Percentiles rank a stretch among this genome's conserved stretches.
Evolutionary conservation across 2,329 filamentous ascomycete species (phyloP).

Genomic region (Diplodia scrobiculata): DNA sequence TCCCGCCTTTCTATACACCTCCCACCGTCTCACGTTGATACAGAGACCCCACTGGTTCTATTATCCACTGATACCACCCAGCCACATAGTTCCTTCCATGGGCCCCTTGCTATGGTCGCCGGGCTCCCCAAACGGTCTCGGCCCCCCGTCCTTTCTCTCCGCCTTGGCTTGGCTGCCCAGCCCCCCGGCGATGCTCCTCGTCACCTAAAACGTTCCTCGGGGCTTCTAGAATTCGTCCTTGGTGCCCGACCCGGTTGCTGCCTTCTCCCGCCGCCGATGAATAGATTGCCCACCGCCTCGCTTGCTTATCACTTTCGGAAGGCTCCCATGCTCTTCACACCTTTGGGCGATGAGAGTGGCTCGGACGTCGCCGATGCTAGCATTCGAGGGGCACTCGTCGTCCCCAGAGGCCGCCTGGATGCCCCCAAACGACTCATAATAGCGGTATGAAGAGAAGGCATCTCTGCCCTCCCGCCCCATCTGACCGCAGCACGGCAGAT

Average conservation of each 20-base stretch:
- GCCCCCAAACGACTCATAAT: neutral
- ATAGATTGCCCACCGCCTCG: neutral
- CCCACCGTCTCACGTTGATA: neutral
- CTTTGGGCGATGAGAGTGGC: neutral
- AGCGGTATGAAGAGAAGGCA: conserved; percentile 10
- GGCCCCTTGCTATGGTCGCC: neutral
- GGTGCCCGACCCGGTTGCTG: neutral
- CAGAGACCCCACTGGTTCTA: neutral
- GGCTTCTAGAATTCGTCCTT: neutral
- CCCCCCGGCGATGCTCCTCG: neutral
- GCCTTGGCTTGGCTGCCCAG: neutral
- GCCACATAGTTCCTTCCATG: neutral
- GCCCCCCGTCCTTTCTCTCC: conserved; percentile 9
- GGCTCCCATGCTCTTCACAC: neutral
- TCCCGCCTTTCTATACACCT: neutral
- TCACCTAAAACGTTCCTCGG: neutral
- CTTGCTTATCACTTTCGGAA: neutral
- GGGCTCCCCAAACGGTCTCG: neutral
- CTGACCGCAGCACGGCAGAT: conserved; percentile 17
- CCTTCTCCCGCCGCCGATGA: conserved; percentile 1
- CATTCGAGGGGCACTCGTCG: neutral
- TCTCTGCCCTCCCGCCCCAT: neutral
- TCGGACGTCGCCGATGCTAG: neutral
- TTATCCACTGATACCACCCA: conserved; percentile 9
- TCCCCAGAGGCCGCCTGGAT: neutral